These are phyloP conservation scores for Pyracantha coccinea DNA, from an alignment of 331 rosid genomes.

Conservation along the genomic window DNA sequence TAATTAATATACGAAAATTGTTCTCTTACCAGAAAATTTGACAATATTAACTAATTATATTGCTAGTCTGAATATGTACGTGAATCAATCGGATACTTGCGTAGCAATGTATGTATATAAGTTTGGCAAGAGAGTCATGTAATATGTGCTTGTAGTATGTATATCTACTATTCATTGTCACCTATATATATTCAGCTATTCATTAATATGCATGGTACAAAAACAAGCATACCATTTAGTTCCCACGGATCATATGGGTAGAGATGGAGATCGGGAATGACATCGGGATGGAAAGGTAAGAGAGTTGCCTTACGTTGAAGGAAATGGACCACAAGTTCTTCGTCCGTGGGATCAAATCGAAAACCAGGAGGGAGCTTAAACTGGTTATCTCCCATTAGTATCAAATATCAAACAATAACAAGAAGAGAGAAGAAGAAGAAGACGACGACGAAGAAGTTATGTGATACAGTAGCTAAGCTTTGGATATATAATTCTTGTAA, in stretches of 20 bases:
- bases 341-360: constrained; percentile 77
- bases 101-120: neutral
- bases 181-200: neutral
- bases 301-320: constrained; percentile 80
- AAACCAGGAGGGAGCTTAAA: constrained; percentile 89
- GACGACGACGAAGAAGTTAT: neutral
- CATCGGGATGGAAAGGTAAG: constrained; percentile 87
- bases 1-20: neutral
- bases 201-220: neutral
- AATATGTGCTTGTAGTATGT: neutral
- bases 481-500: neutral
- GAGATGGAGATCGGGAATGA: constrained; percentile 92
- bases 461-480: neutral
- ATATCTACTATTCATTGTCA: neutral
- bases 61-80: neutral
- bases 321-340: constrained; percentile 80
- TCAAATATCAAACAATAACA: neutral
- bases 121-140: neutral
- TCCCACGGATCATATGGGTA: constrained; percentile 84
- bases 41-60: neutral
- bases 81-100: neutral
- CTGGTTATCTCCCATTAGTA: constrained; percentile 43
- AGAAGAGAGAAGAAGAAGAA: constrained; percentile 6
- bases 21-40: neutral
- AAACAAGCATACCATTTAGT: constrained; percentile 43